Conservation (phyloP, 2,329 filamentous ascomycete species). For the Cytospora mali region DNA sequence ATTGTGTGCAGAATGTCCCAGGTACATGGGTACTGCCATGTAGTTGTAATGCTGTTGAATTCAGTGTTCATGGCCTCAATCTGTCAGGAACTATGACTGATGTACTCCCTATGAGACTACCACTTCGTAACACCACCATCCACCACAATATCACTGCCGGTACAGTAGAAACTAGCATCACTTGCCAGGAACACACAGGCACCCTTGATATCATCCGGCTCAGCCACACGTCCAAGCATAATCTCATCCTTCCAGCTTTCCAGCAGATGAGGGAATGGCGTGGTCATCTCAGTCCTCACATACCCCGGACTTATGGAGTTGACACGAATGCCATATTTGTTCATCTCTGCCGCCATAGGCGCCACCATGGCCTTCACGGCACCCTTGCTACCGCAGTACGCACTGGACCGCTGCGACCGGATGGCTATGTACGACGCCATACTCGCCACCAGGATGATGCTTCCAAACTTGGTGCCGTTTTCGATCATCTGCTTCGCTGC, state of each 20-base stretch:
- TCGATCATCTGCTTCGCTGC: constrained; percentile 54
- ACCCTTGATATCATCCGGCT: constrained; percentile 53
- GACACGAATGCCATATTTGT: constrained; percentile 43
- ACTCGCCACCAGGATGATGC: constrained; percentile 56
- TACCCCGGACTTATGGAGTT: constrained; percentile 47
- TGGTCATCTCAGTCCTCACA: constrained; percentile 40
- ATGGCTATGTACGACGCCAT: constrained; percentile 56
- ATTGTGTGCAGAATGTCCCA: no score
- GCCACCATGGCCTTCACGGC: constrained; percentile 50
- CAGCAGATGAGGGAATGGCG: constrained; percentile 47
- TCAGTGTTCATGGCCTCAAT: no score
- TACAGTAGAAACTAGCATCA: constrained; percentile 47
- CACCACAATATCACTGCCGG: constrained; percentile 48
- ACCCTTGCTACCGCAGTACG: constrained; percentile 51
- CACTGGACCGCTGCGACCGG: constrained; percentile 49
- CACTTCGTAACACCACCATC: constrained; percentile 48
- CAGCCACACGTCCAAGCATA: constrained; percentile 50
- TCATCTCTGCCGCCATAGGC: constrained; percentile 49
- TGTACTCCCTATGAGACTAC: constrained; percentile 31
- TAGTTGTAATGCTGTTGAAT: no score
- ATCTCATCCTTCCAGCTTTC: constrained; percentile 53
- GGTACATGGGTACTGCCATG: no score
- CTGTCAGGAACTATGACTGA: neutral
- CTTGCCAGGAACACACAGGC: constrained; percentile 51
- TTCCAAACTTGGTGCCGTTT: constrained; percentile 52